These are phyloP conservation scores for Myxozyma melibiosi DNA, from an alignment of 805 yeast genomes.

Conservation along the genomic window DNA sequence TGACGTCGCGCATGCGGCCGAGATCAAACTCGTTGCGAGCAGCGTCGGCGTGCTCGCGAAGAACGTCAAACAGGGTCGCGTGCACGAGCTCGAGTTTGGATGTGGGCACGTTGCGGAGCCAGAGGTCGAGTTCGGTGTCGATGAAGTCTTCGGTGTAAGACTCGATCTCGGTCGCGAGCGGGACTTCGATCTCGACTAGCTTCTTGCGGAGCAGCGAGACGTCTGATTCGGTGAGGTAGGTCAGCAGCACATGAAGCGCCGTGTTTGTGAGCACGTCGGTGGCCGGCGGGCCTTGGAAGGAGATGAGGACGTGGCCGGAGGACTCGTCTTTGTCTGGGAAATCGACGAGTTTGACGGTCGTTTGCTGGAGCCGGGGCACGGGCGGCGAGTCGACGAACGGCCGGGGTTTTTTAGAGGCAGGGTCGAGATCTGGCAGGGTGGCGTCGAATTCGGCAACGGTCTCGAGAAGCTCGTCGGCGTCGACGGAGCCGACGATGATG, in stretches of 20 bases:
- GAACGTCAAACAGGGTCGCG: slow-evolving; percentile 51
- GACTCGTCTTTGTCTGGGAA: slow-evolving; percentile 91
- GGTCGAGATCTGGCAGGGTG: slow-evolving; percentile 46
- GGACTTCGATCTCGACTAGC: slow-evolving; percentile 79
- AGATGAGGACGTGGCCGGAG: slow-evolving; percentile 69
- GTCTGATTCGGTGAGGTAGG: slow-evolving; percentile 75
- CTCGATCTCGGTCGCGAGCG: slow-evolving; percentile 71
- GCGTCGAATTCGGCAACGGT: slow-evolving; percentile 65
- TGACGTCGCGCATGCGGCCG: slow-evolving; percentile 63
- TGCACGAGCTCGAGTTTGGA: slow-evolving; percentile 60
- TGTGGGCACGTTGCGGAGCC: slow-evolving; percentile 59
- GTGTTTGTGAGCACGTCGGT: slow-evolving; percentile 55
- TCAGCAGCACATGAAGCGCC: slow-evolving; percentile 71
- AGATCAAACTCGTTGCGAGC: slow-evolving; percentile 58
- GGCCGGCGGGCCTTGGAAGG: slow-evolving; percentile 81
- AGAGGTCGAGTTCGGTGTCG: slow-evolving; percentile 58
- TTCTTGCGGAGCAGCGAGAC: slow-evolving; percentile 71
- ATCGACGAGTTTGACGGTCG: slow-evolving; percentile 55
- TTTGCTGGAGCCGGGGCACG: slow-evolving; percentile 47
- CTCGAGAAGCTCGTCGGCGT: slow-evolving; percentile 67
- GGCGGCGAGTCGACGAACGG: slow-evolving; percentile 76
- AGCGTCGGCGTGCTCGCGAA: slow-evolving; percentile 54
- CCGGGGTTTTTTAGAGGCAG: slow-evolving; percentile 8
- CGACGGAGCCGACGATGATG: slow-evolving; percentile 82
- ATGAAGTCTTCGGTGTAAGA: slow-evolving; percentile 75